Evolutionary conservation across 371 early-diverging fungal species (phyloP).

Genomic region (Modicella reniformis): DNA sequence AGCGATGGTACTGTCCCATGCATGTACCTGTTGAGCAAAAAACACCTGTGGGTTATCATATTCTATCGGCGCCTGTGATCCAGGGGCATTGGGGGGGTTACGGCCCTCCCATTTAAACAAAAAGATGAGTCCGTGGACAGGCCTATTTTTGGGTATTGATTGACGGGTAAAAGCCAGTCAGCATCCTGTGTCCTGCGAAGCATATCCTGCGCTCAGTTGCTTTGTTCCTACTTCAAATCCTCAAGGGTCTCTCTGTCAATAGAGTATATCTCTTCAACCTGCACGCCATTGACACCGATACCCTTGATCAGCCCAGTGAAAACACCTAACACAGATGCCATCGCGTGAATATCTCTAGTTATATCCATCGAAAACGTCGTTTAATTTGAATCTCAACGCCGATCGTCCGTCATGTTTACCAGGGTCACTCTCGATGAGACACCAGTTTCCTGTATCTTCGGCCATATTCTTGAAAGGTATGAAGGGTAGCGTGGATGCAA

Average conservation of each 20-base stretch:
- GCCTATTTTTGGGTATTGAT: constrained; percentile 55
- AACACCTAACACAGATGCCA: constrained; percentile 65
- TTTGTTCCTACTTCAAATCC: constrained; percentile 75
- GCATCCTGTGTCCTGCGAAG: not conserved
- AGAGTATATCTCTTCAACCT: constrained; percentile 86
- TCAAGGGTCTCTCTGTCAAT: constrained; percentile 71
- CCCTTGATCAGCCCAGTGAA: constrained; percentile 88
- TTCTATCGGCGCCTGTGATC: constrained; percentile 48
- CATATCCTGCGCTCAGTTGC: constrained; percentile 8
- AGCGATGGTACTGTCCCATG: not conserved
- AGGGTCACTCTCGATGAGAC: constrained; percentile 90
- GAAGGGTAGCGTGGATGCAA: not conserved
- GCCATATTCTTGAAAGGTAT: not conserved
- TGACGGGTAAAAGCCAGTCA: not conserved
- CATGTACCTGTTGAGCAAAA: constrained; percentile 76
- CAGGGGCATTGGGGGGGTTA: constrained; percentile 48
- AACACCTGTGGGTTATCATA: constrained; percentile 65
- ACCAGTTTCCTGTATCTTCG: constrained; percentile 81
- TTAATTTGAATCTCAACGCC: not conserved
- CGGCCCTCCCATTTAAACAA: constrained; percentile 86
- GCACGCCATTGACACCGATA: constrained; percentile 85
- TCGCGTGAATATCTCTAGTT: not conserved
- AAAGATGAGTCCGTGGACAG: constrained; percentile 88
- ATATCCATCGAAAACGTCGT: no score
- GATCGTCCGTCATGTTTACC: constrained; percentile 54